A percentile compares a stretch with the other conserved stretches of the same genome.
These are phyloP conservation scores for Podila clonocystis DNA, from an alignment of 192 early-diverging fungal species.

Conservation along the genomic window DNA sequence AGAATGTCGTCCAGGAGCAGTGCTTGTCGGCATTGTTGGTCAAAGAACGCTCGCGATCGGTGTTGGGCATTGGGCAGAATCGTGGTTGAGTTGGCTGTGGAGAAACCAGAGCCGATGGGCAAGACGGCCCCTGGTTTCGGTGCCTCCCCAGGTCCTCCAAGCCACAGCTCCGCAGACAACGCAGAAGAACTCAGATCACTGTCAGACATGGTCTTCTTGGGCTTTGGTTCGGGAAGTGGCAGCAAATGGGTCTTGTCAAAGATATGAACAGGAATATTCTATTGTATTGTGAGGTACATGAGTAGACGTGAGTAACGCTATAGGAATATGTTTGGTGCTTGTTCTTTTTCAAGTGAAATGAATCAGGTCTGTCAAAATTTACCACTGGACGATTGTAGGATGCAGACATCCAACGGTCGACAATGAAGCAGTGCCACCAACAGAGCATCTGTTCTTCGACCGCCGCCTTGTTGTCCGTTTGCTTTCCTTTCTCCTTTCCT, in stretches of 20 bases:
- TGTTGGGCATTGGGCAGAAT: slow-evolving; percentile 29
- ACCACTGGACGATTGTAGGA: slow-evolving; percentile 31
- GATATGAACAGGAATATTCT: slow-evolving; percentile 46
- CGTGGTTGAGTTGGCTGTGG: not conserved
- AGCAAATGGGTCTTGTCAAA: slow-evolving; percentile 41
- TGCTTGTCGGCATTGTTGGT: slow-evolving; percentile 49
- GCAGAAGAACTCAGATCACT: too few relatives aligned
- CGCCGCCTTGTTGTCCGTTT: slow-evolving; percentile 15
- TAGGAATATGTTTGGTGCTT: too few relatives aligned
- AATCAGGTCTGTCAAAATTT: not conserved
- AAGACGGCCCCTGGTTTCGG: not conserved
- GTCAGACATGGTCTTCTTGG: not conserved
- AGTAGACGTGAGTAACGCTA: not conserved
- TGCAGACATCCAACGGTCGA: slow-evolving; percentile 52
- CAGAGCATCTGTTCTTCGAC: slow-evolving; percentile 47
- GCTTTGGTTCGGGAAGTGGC: slow-evolving; percentile 24
- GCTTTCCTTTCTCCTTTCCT: slow-evolving; percentile 5
- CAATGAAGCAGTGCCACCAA: slow-evolving; percentile 53
- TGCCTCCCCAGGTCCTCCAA: not conserved
- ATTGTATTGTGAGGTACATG: not conserved
- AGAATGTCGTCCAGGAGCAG: slow-evolving; percentile 38
- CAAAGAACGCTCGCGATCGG: slow-evolving; percentile 34
- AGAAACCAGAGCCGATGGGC: slow-evolving; percentile 8
- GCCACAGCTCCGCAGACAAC: too few relatives aligned
- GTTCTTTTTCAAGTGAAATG: too few relatives aligned